Evolutionary conservation across 1,284 basidiomycete genomes (phyloP).

Genomic region (Quambalaria eucalypti): DNA sequence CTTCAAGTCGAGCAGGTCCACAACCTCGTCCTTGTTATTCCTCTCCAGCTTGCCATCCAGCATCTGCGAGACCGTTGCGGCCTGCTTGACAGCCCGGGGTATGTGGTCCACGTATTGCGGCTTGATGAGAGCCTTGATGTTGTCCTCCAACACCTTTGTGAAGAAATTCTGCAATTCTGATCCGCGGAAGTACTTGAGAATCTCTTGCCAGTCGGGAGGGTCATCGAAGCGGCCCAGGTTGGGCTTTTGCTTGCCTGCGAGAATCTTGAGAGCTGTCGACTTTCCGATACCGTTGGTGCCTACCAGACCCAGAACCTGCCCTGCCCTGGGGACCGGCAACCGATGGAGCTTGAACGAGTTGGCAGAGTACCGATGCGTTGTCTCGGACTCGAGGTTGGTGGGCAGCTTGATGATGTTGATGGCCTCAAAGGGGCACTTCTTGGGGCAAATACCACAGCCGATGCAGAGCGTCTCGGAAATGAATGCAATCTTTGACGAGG

Average conservation of each 20-base stretch:
- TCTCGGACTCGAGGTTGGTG: constrained; percentile 45
- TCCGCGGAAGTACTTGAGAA: constrained; percentile 46
- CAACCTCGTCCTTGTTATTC: constrained; percentile 39
- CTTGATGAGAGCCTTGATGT: constrained; percentile 47
- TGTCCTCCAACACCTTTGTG: constrained; percentile 46
- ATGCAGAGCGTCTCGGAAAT: constrained; percentile 46
- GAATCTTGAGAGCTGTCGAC: constrained; percentile 45
- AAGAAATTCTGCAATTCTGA: constrained; percentile 47
- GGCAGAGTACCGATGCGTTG: constrained; percentile 46
- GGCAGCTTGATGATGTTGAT: constrained; percentile 48
- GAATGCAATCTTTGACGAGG: constrained; percentile 16
- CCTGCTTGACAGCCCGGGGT: constrained; percentile 42
- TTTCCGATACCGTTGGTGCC: constrained; percentile 47
- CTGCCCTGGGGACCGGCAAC: constrained; percentile 40
- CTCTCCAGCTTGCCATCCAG: constrained; percentile 42
- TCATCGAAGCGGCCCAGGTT: constrained; percentile 46
- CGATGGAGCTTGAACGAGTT: constrained; percentile 47
- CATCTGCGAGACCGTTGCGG: constrained; percentile 36
- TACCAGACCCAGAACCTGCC: constrained; percentile 45
- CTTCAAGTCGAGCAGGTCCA: constrained; percentile 39
- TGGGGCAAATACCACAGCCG: constrained; percentile 47
- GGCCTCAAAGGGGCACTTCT: constrained; percentile 47
- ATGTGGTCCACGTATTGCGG: constrained; percentile 47
- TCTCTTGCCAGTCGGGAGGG: constrained; percentile 46
- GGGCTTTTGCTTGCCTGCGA: constrained; percentile 46